These are phyloP conservation scores for Hymenoscyphus infarciens DNA, from an alignment of 2,329 filamentous ascomycete species.

Conservation along the genomic window DNA sequence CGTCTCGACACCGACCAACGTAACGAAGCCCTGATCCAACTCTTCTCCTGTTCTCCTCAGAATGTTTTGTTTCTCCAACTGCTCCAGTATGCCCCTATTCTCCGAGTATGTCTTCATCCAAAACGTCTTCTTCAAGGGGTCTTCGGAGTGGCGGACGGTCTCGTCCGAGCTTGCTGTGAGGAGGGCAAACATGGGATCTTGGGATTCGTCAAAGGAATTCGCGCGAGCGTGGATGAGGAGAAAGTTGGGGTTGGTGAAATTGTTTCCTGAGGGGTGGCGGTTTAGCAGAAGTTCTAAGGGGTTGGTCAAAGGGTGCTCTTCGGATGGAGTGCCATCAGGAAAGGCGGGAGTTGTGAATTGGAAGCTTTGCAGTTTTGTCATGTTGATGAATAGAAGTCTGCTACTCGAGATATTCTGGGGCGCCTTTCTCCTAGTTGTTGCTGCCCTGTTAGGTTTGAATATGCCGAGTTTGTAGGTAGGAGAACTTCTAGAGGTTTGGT, in stretches of 20 bases:
- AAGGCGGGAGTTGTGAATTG: not conserved
- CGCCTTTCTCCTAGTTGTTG: not conserved
- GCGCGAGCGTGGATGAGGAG: conserved; percentile 9
- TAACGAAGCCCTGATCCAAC: conserved; percentile 8
- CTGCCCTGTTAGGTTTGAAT: not conserved
- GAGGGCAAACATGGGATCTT: conserved; percentile 9
- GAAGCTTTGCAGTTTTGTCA: not conserved
- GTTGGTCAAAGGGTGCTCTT: conserved; percentile 10
- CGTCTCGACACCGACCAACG: conserved; percentile 8
- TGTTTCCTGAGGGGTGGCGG: conserved; percentile 8
- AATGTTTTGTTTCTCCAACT: conserved; percentile 5
- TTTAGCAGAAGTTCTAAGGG: conserved; percentile 12
- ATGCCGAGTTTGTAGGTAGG: no score
- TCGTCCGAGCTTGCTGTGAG: conserved; percentile 11
- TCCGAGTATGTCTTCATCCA: conserved; percentile 19
- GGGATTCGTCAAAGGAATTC: conserved; percentile 11
- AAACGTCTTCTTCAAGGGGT: conserved; percentile 10
- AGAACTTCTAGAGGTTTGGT: no score
- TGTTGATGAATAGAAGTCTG: not conserved
- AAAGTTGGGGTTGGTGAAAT: conserved; percentile 15
- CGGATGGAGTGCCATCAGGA: conserved; percentile 8
- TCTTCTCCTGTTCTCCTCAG: conserved; percentile 8
- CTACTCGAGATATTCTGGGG: not conserved
- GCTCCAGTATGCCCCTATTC: conserved; percentile 10
- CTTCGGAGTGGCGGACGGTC: not conserved